Base-by-base conservation (phyloP, 129 eudicot species). In the Rutidosis leptorrhynchoides region DNA sequence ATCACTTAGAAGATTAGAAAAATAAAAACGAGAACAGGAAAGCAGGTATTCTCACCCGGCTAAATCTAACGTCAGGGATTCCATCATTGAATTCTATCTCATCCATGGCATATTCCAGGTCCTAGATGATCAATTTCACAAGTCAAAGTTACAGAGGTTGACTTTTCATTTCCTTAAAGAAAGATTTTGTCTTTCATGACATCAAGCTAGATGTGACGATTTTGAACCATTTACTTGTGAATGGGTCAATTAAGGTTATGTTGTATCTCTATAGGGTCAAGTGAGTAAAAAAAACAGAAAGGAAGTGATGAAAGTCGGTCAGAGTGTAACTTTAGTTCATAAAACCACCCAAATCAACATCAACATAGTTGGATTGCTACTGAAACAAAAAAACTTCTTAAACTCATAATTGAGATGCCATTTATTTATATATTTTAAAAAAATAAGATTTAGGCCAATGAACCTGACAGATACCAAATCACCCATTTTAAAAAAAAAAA, bases 11-110 rank as follows among this genome's bases (percentile, higher is more conserved):
- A 46, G 58, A 64, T 14, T 55, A 32, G 54, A 55, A 45, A 1
- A 52, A n/a, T n/a, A 72, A 32, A 32, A 58, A 43, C 43, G 21
- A 37, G 12, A 23, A 55, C 67, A 17, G 3, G 20, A n/a, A 80
- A 33, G 64, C 37, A 64, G 5, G 67, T 55, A 54, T 73, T 53
- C 85, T 86, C 77, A 94, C 99, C 90, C 81, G 78, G 74, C 96
- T 94, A 79, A 89, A 94, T 82, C 92, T 86, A 74, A 89, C 77
- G 69, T 94, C 86, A 58, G 96, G 97, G 55, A 94, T 81, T 75
- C 95, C 99, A 72, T 83, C 83, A 37, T 79, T 81, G 60, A 78
- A 77, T 63, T 84, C 82, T 69, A 94, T 76, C 78, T 80, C 93
- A 33, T 79, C 96, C 78, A 94, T 68, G 58, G 90, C 81, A 74